Evolutionary conservation across 805 yeast species (phyloP).

Genomic region (Saturnispora dispora): DNA sequence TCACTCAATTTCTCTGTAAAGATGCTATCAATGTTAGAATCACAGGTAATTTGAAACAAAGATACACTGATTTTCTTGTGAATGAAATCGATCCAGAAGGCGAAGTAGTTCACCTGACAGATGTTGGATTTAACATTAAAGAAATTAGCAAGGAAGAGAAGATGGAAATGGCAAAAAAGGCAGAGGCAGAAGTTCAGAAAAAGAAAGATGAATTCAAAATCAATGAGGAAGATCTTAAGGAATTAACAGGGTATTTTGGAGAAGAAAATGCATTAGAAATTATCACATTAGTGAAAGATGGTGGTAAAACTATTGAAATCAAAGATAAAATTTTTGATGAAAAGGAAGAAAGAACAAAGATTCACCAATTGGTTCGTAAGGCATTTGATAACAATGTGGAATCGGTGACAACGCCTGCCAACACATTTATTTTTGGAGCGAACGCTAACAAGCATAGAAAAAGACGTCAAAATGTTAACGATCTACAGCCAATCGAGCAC

Average conservation of each 20-base stretch:
- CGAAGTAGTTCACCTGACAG: slow-evolving; percentile 63
- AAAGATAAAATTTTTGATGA: slow-evolving; percentile 42
- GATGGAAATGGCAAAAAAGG: slow-evolving; percentile 36
- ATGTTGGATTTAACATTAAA: slow-evolving; percentile 56
- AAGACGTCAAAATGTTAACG: slow-evolving; percentile 28
- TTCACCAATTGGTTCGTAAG: slow-evolving; percentile 69
- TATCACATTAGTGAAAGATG: slow-evolving; percentile 40
- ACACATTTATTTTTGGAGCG: slow-evolving; percentile 55
- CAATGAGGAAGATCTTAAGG: slow-evolving; percentile 35
- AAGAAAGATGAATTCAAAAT: slow-evolving; percentile 29
- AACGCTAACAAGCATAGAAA: slow-evolving; percentile 37
- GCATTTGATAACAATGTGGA: slow-evolving; percentile 72
- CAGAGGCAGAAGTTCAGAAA: slow-evolving; percentile 24
- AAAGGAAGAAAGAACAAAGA: slow-evolving; percentile 63
- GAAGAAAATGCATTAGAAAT: slow-evolving; percentile 50
- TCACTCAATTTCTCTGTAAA: slow-evolving; percentile 43
- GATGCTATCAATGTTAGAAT: slow-evolving; percentile 47
- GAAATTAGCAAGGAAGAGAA: slow-evolving; percentile 32
- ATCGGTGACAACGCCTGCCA: slow-evolving; percentile 61
- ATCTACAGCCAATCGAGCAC: slow-evolving; percentile 43
- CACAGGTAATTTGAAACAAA: slow-evolving; percentile 70
- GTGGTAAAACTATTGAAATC: slow-evolving; percentile 42
- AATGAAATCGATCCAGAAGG: slow-evolving; percentile 72
- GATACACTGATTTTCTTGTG: slow-evolving; percentile 90
- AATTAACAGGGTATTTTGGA: slow-evolving; percentile 49